Percentiles rank a stretch among this genome's conserved stretches.
phyloP scores from a whole-genome alignment of 2,329 filamentous ascomycete genomes.

The Plenodomus tracheiphilus region DNA sequence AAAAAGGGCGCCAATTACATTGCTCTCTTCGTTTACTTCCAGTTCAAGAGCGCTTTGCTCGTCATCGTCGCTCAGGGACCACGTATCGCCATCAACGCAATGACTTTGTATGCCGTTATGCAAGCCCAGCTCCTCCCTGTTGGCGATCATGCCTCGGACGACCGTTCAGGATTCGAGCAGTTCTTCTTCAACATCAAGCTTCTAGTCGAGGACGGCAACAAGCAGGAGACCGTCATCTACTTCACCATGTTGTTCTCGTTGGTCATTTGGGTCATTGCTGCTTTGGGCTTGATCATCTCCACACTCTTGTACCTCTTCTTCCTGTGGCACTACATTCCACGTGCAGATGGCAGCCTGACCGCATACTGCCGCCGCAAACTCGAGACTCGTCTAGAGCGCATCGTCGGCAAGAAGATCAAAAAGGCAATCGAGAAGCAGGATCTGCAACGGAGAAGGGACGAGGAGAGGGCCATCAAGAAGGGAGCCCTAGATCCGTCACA shows the following conservation, averaged over 20 bases:
- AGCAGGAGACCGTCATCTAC: constrained; percentile 78
- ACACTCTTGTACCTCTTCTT: constrained; percentile 83
- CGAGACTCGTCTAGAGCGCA: constrained; percentile 79
- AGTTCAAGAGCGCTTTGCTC: constrained; percentile 77
- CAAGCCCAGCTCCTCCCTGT: constrained; percentile 70
- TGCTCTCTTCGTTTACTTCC: constrained; percentile 89
- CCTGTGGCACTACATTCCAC: constrained; percentile 88
- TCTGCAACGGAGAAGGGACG: constrained; percentile 47
- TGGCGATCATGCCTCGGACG: constrained; percentile 57
- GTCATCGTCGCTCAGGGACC: constrained; percentile 90
- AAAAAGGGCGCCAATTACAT: constrained; percentile 90
- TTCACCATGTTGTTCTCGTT: constrained; percentile 92
- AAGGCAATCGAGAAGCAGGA: constrained; percentile 82
- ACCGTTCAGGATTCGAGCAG: constrained; percentile 67
- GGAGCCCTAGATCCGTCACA: constrained; percentile 47
- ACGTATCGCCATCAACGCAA: constrained; percentile 84
- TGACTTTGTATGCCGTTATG: constrained; percentile 87
- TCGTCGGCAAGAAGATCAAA: constrained; percentile 85
- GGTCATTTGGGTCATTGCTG: constrained; percentile 83
- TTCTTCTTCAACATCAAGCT: constrained; percentile 83
- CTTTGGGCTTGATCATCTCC: constrained; percentile 72
- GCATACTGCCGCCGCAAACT: constrained; percentile 92
- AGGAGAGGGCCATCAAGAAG: constrained; percentile 50
- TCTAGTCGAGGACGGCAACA: constrained; percentile 70
- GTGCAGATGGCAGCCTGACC: constrained; percentile 75